These are phyloP conservation scores for Calonectria montana DNA, from an alignment of 2,329 filamentous ascomycete genomes.

Conservation along the genomic window DNA sequence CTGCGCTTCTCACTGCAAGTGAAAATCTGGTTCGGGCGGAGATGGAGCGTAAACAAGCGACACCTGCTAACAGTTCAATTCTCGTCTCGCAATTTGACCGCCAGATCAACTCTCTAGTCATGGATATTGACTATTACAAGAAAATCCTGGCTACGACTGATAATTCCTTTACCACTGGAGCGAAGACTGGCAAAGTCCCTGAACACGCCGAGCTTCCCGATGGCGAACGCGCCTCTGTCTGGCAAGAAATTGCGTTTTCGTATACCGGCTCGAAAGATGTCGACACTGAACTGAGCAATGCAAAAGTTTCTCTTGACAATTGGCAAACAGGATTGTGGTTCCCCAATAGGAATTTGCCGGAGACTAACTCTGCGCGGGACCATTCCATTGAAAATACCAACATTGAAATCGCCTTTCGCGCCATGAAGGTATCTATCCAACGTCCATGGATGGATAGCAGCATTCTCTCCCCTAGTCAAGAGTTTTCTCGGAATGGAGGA, in stretches of 20 bases:
- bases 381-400: background rate
- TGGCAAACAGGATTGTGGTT: background rate
- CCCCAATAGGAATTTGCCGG: no score
- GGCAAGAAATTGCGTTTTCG: background rate
- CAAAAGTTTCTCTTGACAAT: background rate
- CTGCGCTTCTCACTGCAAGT: no score
- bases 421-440: slow-evolving; percentile 5
- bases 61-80: no score
- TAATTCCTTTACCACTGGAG: background rate
- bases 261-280: no score
- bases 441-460: background rate
- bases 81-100: background rate
- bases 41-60: no score
- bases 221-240: background rate
- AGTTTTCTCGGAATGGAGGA: background rate
- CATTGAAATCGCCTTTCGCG: slow-evolving; percentile 1
- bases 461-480: background rate
- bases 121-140: background rate
- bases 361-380: background rate
- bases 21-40: no score
- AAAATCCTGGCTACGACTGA: background rate
- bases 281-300: no score
- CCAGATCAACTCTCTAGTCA: background rate
- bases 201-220: background rate
- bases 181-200: background rate